These are phyloP conservation scores for Glycyrrhiza uralensis DNA, from an alignment of 306 rosid genomes.

Conservation along the genomic window DNA sequence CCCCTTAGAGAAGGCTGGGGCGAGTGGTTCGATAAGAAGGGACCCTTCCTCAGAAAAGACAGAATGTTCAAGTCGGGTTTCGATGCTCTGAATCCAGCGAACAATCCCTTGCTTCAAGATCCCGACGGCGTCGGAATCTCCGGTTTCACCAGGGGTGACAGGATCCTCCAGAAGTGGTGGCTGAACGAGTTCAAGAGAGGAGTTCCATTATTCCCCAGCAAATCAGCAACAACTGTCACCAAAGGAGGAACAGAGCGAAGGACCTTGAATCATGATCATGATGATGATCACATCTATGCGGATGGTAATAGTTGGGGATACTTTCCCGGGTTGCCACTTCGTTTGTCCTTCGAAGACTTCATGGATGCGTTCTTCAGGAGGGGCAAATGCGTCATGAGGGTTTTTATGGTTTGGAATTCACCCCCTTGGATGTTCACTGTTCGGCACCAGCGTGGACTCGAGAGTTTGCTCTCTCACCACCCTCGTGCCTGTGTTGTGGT, in stretches of 20 bases:
- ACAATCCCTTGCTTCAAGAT: constrained; percentile 75
- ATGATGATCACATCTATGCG: constrained; percentile 51
- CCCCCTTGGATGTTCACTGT: constrained; percentile 92
- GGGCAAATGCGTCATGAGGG: constrained; percentile 59
- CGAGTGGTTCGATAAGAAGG: constrained; percentile 84
- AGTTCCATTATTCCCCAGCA: constrained; percentile 41
- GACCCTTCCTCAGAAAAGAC: constrained; percentile 59
- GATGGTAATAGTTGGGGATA: constrained; percentile 93
- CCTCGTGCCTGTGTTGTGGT: constrained; percentile 82
- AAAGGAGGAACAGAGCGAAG: constrained; percentile 33
- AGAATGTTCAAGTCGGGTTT: constrained; percentile 73
- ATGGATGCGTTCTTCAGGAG: constrained; percentile 62
- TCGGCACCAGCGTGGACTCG: constrained; percentile 82
- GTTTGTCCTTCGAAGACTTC: constrained; percentile 59
- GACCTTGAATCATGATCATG: constrained; percentile 29
- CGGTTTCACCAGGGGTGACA: constrained; percentile 60
- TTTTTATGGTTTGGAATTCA: constrained; percentile 96
- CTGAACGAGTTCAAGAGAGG: constrained; percentile 51
- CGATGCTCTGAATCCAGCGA: constrained; percentile 58
- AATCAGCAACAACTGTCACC: not conserved
- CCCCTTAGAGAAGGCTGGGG: constrained; percentile 86
- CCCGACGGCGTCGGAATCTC: constrained; percentile 56
- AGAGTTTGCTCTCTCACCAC: constrained; percentile 74
- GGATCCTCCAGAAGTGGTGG: constrained; percentile 58
- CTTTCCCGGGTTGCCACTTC: constrained; percentile 63